Evolutionary conservation across 2,329 filamentous ascomycete genomes (phyloP).

Genomic region (Arthrobotrys iridis): DNA sequence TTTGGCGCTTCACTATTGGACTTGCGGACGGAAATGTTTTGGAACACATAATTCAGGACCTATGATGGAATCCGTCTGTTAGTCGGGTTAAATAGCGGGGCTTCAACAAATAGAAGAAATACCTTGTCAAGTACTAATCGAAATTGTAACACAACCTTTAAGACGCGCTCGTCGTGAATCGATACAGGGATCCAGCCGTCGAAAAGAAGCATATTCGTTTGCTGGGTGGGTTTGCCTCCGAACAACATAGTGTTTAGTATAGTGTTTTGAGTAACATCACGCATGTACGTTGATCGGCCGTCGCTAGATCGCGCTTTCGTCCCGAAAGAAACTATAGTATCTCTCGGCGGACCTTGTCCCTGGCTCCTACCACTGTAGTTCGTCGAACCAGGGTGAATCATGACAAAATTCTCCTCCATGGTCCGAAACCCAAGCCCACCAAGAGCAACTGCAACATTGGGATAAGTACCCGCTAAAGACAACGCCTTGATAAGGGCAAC

Average conservation of each 20-base stretch:
- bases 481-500: slow-evolving; percentile 64
- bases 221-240: slow-evolving; percentile 54
- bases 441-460: slow-evolving; percentile 62
- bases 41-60: slow-evolving; percentile 44
- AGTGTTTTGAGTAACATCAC: slow-evolving; percentile 57
- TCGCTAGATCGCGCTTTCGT: slow-evolving; percentile 57
- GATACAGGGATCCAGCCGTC: slow-evolving; percentile 57
- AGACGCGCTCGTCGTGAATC: slow-evolving; percentile 33
- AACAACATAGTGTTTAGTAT: slow-evolving; percentile 56
- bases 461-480: slow-evolving; percentile 63
- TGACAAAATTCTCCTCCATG: slow-evolving; percentile 58
- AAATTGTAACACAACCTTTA: slow-evolving; percentile 45
- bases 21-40: slow-evolving; percentile 36
- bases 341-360: slow-evolving; percentile 35
- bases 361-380: slow-evolving; percentile 55
- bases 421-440: slow-evolving; percentile 57
- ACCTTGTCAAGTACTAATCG: slow-evolving; percentile 49
- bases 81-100: background rate
- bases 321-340: slow-evolving; percentile 56
- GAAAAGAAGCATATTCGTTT: slow-evolving; percentile 54
- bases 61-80: background rate
- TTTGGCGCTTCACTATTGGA: slow-evolving; percentile 5
- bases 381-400: slow-evolving; percentile 58
- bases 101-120: background rate
- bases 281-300: slow-evolving; percentile 56